Conservation (phyloP, 805 yeast genomes). For the Saccharomyces paradoxus region DNA sequence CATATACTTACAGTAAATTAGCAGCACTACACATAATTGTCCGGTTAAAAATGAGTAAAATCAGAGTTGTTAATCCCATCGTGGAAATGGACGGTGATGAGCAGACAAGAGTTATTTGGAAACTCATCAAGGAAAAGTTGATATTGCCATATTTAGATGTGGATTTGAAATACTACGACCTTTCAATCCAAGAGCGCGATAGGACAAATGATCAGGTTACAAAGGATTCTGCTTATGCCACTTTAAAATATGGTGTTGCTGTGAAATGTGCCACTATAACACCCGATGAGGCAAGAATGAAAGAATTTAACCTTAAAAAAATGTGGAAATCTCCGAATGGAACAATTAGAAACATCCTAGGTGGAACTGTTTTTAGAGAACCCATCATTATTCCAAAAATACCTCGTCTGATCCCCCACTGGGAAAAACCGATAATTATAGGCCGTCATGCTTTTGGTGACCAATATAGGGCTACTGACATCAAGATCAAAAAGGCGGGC, state of each 20-base stretch:
- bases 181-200: conserved; percentile 62
- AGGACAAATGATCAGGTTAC: conserved; percentile 66
- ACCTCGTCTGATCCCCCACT: conserved; percentile 68
- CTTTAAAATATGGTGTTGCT: conserved; percentile 67
- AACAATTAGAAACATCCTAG: conserved; percentile 70
- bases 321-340: conserved; percentile 88
- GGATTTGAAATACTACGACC: conserved; percentile 68
- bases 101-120: conserved; percentile 82
- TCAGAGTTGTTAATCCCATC: conserved; percentile 62
- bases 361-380: conserved; percentile 80
- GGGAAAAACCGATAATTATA: conserved; percentile 77
- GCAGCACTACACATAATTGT: background rate
- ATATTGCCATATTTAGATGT: conserved; percentile 63
- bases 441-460: conserved; percentile 86
- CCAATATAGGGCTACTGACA: conserved; percentile 75
- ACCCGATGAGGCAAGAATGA: conserved; percentile 73
- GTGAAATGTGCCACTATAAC: conserved; percentile 81
- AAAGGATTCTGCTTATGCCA: conserved; percentile 68
- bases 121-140: conserved; percentile 58
- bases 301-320: conserved; percentile 62
- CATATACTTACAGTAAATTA: background rate
- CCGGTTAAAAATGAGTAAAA: conserved; percentile 31
- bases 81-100: conserved; percentile 83
- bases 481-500: conserved; percentile 55
- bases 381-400: conserved; percentile 72